Evolutionary conservation across 768 basidiomycete genomes (phyloP), one percentile per base, ranked within the genome.

Genomic region (Coprinopsis marcescibilis): DNA sequence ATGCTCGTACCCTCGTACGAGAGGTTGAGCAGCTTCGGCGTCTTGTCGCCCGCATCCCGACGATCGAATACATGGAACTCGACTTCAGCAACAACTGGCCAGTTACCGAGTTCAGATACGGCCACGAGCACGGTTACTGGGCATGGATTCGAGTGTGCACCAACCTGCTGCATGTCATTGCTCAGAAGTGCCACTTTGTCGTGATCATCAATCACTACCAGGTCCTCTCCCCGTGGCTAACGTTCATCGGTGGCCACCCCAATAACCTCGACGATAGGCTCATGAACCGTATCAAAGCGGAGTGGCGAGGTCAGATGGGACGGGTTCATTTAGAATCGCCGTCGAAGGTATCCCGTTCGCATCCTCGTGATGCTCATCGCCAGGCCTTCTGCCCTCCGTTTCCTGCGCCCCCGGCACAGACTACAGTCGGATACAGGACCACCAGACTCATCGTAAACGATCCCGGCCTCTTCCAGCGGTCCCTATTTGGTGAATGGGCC

Each of bases 71-170:
- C 23, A 26, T 48, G 20, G 46, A 48, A 17, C 46, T 48, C 46
- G 46, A 48, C 39, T 48, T 48, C 39, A 41, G 26, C 26, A 48
- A 48, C 39, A 48, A 41, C 38, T 48, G 46, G 46, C 38, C 46
- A 13, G 27, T 23, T 8, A 17, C 38, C 37, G 46, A 48, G 21
- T 48, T 35, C 17, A 25, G 39, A 11, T 41, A 48, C 34, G 38
- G 46, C 21, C 39, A 48, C 23, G 46, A 48, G 25, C 40, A 48
- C 46, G 34, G 38, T 20, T 48, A 48, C 29, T 40, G 46, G 46
- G 46, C 46, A 12, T 48, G 46, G 46, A 37, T 48, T 3, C 37
- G 46, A 4, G 38, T 48, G 7, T 30, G 27, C 29, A 48, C 46
- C n/a, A 48, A 48, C 39, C 46, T 48, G 7, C 46, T 48, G 14